These are phyloP conservation scores for Penicillium sp. DNA, from an alignment of 2,329 filamentous ascomycete genomes.

Conservation along the genomic window DNA sequence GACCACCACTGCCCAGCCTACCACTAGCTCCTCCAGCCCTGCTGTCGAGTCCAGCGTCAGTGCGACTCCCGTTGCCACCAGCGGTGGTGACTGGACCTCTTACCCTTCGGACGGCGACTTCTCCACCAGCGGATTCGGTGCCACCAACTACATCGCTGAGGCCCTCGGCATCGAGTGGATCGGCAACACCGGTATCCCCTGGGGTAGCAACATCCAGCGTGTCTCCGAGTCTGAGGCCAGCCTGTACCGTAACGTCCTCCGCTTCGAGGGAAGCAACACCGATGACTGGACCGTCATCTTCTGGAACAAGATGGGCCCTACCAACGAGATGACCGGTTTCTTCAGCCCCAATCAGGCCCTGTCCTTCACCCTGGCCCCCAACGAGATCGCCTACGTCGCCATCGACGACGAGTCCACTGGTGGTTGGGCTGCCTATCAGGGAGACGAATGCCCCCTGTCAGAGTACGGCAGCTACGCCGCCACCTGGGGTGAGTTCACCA, in stretches of 20 bases:
- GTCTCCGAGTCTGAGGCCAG: slow-evolving; percentile 32
- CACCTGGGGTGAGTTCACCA: slow-evolving; percentile 45
- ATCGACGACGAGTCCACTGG: slow-evolving; percentile 39
- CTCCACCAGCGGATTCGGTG: slow-evolving; percentile 35
- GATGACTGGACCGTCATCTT: slow-evolving; percentile 39
- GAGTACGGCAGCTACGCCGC: slow-evolving; percentile 33
- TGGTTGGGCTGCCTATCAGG: slow-evolving; percentile 35
- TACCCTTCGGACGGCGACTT: slow-evolving; percentile 19
- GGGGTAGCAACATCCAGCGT: slow-evolving; percentile 43
- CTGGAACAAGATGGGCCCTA: slow-evolving; percentile 43
- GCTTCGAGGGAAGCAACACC: slow-evolving; percentile 31
- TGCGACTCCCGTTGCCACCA: slow-evolving; percentile 4
- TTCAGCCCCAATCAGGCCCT: slow-evolving; percentile 37
- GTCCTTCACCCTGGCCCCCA: slow-evolving; percentile 31
- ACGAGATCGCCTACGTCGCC: slow-evolving; percentile 38
- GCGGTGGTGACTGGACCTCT: slow-evolving; percentile 24
- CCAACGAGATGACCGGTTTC: slow-evolving; percentile 32
- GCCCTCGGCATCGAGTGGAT: slow-evolving; percentile 1
- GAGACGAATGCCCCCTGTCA: slow-evolving; percentile 24
- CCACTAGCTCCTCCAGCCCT: slow-evolving; percentile 3
- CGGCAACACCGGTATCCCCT: slow-evolving; percentile 40
- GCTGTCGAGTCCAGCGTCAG: slow-evolving; percentile 14
- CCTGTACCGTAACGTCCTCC: slow-evolving; percentile 39
- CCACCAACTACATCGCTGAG: slow-evolving; percentile 18
- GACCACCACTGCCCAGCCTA: slow-evolving; percentile 5